phyloP scores from a whole-genome alignment of 495 filamentous ascomycete genomes.

The Penicillium angulare region DNA sequence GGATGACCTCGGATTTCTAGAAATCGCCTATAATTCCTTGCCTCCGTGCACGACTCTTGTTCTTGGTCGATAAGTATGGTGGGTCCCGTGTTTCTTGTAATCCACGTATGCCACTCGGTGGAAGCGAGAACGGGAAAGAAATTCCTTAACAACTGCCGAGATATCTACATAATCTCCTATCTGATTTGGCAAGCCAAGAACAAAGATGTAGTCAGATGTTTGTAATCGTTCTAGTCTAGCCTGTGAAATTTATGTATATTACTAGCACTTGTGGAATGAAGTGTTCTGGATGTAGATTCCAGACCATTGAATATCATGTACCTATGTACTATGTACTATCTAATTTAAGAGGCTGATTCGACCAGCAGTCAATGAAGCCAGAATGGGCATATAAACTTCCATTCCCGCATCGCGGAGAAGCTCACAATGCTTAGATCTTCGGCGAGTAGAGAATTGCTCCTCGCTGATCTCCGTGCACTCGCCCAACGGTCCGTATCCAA shows the following conservation, averaged over 20 bases:
- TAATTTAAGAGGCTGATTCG: constrained; percentile 41
- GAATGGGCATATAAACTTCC: constrained; percentile 33
- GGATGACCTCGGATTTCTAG: not conserved
- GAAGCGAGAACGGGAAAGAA: constrained; percentile 3
- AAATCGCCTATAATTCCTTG: no score
- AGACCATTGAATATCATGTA: not conserved
- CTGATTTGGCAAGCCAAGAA: no score
- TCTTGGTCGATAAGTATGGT: no score
- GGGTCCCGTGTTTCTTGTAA: not conserved
- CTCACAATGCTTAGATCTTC: constrained; percentile 26
- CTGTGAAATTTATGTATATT: no score
- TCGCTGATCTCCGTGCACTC: constrained; percentile 36
- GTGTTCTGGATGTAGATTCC: no score
- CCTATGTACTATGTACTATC: not conserved
- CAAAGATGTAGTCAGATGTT: not conserved
- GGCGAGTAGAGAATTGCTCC: constrained; percentile 28
- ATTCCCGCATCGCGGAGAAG: constrained; percentile 29
- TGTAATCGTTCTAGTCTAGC: not conserved
- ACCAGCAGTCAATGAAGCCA: constrained; percentile 34
- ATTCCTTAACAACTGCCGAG: constrained; percentile 7
- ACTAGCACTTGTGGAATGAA: no score
- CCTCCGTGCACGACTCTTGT: no score
- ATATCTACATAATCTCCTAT: not conserved
- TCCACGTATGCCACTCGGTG: not conserved
- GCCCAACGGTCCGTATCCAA: constrained; percentile 36